Evolutionary conservation across 2,329 filamentous ascomycete species (phyloP), one percentile per base, ranked within the genome.

Genomic region (Waltergamsia citrina): DNA sequence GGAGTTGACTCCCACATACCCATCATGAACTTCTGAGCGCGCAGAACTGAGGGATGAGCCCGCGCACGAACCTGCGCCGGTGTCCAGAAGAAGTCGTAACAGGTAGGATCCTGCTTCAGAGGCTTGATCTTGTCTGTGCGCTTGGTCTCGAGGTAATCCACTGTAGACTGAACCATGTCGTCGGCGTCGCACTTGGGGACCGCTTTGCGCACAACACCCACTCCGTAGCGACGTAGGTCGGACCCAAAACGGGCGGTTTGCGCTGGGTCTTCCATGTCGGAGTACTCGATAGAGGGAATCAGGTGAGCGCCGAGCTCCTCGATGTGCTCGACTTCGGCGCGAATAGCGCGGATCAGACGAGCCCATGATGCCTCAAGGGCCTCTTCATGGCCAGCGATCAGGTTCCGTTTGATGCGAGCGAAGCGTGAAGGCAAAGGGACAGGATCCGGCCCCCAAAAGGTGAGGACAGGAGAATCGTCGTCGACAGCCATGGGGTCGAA

Each of bases 61-160:
- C 80, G 71, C n/a, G 78, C 75, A 44, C 72, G 69, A 35, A 80
- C 69, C 55, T 85, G 80, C 2, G 78, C 71, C 0, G 78, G 78
- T 5, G 78, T 79, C 80, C 79, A 84, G 58, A 82, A 84, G 46
- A 83, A 71, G 53, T 84, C 79, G 54, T 78, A 83, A 33, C 81
- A 82, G 2, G 78, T 74, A 5, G 79, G 79, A 26, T 78, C 74
- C 43, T 55, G 51, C 17, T 45, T 43, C 9, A 48, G 42, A 5
- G 48, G 40, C 23, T 50, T 53, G 30, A 52, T 43, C 32, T 48
- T 43, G 17, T 44, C 45, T 32, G 48, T 49, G 17, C 41, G 23
- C 16, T 39, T 35, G 10, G 41, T 43, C 15, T 53, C 47, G 28
- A 56, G 46, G 48, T 84, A 83, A 27, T 67, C 61, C 42, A 71